Evolutionary conservation across 352 stramenopile genomes (phyloP).

Genomic region (Globisporangium cylindrosporum): DNA sequence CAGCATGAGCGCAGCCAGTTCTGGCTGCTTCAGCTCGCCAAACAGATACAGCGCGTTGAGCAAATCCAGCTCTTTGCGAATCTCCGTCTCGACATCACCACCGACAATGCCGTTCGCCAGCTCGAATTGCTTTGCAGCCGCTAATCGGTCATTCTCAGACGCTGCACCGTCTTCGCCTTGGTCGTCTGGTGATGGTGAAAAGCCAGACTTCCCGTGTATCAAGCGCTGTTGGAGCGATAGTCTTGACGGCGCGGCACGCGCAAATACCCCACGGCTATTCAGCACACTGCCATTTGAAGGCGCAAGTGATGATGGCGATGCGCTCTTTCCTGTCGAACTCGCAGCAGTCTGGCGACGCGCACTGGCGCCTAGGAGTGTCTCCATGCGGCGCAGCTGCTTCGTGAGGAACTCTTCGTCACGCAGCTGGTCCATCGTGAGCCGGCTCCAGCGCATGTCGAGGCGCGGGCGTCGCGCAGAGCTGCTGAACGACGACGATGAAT

Average conservation of each 20-base stretch:
- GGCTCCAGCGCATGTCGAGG: slow-evolving; percentile 63
- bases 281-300: neutral
- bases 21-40: slow-evolving; percentile 39
- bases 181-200: slow-evolving; percentile 16
- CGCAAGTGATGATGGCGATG: neutral
- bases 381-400: slow-evolving; percentile 62
- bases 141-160: slow-evolving; percentile 18
- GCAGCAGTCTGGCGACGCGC: slow-evolving; percentile 13
- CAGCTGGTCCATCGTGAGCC: slow-evolving; percentile 59
- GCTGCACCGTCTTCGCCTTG: slow-evolving; percentile 20
- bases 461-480: slow-evolving; percentile 17
- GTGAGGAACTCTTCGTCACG: slow-evolving; percentile 64
- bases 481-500: neutral
- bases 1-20: slow-evolving; percentile 41
- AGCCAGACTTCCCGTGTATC: slow-evolving; percentile 16
- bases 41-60: slow-evolving; percentile 52
- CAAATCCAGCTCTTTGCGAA: slow-evolving; percentile 33
- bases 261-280: slow-evolving; percentile 16
- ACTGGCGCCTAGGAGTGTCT: slow-evolving; percentile 35
- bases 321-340: neutral
- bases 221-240: slow-evolving; percentile 19
- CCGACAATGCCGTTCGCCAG: neutral
- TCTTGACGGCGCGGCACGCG: neutral
- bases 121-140: neutral
- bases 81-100: slow-evolving; percentile 8